phyloP scores from a whole-genome alignment of 352 stramenopile species.

The Phytophthora quininea region DNA sequence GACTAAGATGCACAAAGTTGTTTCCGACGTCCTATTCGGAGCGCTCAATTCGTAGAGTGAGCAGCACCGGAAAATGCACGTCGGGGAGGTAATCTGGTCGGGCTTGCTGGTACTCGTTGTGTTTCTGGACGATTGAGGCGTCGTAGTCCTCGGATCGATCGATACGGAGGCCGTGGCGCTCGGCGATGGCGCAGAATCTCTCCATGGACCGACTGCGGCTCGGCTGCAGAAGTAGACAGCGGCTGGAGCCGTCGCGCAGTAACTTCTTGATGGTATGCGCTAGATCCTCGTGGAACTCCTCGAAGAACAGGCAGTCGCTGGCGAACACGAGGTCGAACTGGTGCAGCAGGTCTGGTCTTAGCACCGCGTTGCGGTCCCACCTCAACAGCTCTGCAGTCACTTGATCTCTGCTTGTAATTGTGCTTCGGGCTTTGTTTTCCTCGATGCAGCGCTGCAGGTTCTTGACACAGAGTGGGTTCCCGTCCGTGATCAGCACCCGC shows the following conservation, averaged over 20 bases:
- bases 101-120: conserved; percentile 39
- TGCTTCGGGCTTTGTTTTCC: conserved; percentile 47
- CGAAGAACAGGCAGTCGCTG: conserved; percentile 89
- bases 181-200: conserved; percentile 63
- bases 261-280: conserved; percentile 68
- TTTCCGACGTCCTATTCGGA: too few species aligned
- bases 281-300: conserved; percentile 85
- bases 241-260: conserved; percentile 42
- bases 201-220: conserved; percentile 79
- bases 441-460: conserved; percentile 72
- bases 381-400: conserved; percentile 56
- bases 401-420: conserved; percentile 13
- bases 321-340: conserved; percentile 84
- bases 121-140: conserved; percentile 36
- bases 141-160: conserved; percentile 49
- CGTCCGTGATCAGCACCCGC: conserved; percentile 72
- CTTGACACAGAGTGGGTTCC: conserved; percentile 68
- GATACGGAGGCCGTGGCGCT: conserved; percentile 44
- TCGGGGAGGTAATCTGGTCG: conserved; percentile 67
- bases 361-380: conserved; percentile 60
- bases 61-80: conserved; percentile 70
- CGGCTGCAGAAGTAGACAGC: conserved; percentile 78
- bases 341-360: conserved; percentile 36
- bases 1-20: background rate
- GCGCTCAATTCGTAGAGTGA: conserved; percentile 31